Conservation (phyloP, 805 yeast species). For the Starmera caribaea region DNA sequence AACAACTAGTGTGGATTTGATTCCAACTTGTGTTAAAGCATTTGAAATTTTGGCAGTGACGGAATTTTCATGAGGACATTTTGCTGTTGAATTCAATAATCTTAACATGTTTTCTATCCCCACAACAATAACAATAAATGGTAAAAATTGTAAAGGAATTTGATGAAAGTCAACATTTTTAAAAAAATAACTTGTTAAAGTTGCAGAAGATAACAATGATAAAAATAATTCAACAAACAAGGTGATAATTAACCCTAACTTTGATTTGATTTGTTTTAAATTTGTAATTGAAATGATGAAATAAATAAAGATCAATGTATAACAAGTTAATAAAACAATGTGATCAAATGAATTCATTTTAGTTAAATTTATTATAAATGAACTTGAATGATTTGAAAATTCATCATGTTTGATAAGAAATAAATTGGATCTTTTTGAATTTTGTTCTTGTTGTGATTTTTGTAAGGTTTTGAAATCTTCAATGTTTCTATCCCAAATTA, state of each 20-base stretch:
- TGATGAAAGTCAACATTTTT: conserved; percentile 25
- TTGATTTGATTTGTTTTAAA: conserved; percentile 34
- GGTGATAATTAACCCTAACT: conserved; percentile 35
- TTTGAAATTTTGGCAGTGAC: conserved; percentile 27
- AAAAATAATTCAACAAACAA: conserved; percentile 29
- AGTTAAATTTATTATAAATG: conserved; percentile 7
- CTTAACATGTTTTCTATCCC: conserved; percentile 40
- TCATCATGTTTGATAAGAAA: too few species aligned
- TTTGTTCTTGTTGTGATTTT: conserved; percentile 11
- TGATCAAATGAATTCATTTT: conserved; percentile 14
- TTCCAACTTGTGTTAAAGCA: conserved; percentile 26
- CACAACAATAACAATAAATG: conserved; percentile 31
- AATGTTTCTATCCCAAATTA: conserved; percentile 24
- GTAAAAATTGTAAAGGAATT: conserved; percentile 30
- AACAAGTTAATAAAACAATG: conserved; percentile 16
- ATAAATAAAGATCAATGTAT: conserved; percentile 21
- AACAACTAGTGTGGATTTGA: conserved; percentile 28
- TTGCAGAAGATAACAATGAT: conserved; percentile 31
- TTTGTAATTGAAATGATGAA: conserved; percentile 29
- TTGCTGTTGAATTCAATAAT: conserved; percentile 28
- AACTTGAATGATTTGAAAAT: background rate
- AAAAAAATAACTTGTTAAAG: conserved; percentile 30
- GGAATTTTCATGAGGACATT: conserved; percentile 32
- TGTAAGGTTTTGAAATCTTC: conserved; percentile 9
- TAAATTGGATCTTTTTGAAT: background rate